Conservation (phyloP, 441 rosid genomes). For the Gossypium gossypioides region DNA sequence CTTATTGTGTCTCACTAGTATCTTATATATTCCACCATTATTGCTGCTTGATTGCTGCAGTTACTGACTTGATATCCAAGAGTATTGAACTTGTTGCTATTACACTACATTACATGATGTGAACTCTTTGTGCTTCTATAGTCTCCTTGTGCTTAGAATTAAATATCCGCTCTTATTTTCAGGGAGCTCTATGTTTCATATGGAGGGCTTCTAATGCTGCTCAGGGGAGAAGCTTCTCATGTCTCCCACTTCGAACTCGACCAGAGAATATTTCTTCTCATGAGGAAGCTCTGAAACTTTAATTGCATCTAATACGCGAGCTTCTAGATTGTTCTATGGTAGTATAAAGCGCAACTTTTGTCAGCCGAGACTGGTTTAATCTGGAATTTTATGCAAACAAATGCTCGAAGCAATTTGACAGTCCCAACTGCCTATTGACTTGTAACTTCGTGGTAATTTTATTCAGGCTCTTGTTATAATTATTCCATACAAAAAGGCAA, state of each 20-base stretch:
- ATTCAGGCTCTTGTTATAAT: background rate
- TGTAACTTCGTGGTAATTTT: background rate
- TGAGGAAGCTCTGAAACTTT: constrained; percentile 52
- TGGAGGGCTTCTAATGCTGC: constrained; percentile 81
- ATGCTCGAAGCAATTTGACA: background rate
- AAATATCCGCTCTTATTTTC: constrained; percentile 12
- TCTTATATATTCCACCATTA: background rate
- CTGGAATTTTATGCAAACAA: background rate
- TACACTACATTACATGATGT: background rate
- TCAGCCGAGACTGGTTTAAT: background rate
- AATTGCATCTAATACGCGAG: background rate
- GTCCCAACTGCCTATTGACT: background rate
- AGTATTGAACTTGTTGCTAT: background rate
- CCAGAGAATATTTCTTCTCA: constrained; percentile 72
- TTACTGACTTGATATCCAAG: background rate
- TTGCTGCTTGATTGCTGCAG: background rate
- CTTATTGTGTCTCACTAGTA: background rate
- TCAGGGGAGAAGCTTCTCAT: constrained; percentile 34
- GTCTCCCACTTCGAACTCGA: constrained; percentile 69
- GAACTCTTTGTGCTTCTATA: background rate
- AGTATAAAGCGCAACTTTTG: background rate
- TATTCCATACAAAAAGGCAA: background rate
- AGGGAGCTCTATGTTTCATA: constrained; percentile 80
- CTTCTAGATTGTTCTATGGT: background rate
- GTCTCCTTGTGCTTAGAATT: background rate